Percentiles rank a stretch among this genome's conserved stretches.
These are phyloP conservation scores for Suillus lakei DNA, from an alignment of 768 basidiomycete species.

Conservation along the genomic window DNA sequence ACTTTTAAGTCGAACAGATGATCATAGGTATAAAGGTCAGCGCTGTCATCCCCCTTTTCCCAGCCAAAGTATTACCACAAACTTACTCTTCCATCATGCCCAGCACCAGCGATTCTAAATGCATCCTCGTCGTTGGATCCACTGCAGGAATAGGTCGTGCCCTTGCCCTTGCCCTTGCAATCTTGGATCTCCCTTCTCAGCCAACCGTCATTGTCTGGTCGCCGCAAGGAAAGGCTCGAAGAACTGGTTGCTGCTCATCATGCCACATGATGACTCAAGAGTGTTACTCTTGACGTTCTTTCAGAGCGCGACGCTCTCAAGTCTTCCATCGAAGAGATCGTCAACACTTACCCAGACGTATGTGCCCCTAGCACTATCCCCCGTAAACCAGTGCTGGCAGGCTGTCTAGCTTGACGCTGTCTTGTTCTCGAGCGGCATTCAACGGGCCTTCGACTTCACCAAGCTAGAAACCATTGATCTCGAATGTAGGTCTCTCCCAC, in stretches of 20 bases:
- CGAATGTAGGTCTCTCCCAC: constrained; percentile 35
- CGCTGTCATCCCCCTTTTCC: no score
- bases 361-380: constrained; percentile 17
- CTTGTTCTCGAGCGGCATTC: constrained; percentile 57
- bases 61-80: neutral
- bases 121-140: constrained; percentile 59
- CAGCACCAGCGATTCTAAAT: constrained; percentile 51
- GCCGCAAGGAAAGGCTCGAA: constrained; percentile 57
- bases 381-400: neutral
- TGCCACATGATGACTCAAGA: constrained; percentile 40
- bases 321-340: constrained; percentile 43
- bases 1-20: neutral
- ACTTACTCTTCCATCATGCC: constrained; percentile 24
- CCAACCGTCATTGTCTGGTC: constrained; percentile 57
- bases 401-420: constrained; percentile 57
- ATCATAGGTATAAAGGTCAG: constrained; percentile 1
- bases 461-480: constrained; percentile 46
- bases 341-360: constrained; percentile 55
- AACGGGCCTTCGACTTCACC: constrained; percentile 52
- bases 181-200: constrained; percentile 50
- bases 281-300: constrained; percentile 49
- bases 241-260: constrained; percentile 41
- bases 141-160: constrained; percentile 63
- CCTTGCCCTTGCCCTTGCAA: constrained; percentile 54
- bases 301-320: constrained; percentile 43